phyloP scores from a whole-genome alignment of 2,329 filamentous ascomycete genomes.

The Arthrobotrys pseudoclavata region DNA sequence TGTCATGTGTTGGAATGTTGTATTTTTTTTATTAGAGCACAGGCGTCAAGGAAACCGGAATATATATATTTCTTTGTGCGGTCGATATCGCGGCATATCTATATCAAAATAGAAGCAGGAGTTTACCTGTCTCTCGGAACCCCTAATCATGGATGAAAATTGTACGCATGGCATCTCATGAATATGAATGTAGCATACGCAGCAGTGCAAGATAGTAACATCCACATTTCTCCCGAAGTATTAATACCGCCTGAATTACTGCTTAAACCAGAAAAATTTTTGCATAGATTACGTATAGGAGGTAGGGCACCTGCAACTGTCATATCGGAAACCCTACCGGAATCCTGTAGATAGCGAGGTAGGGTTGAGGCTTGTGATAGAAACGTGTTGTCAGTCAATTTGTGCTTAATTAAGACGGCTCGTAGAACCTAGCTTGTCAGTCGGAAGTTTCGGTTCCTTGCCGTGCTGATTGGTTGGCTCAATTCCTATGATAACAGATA shows the following conservation, averaged over 20 bases:
- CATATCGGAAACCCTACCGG: not conserved
- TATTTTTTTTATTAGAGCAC: slow-evolving; percentile 7
- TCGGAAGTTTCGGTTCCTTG: not conserved
- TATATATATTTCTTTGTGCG: slow-evolving; percentile 5
- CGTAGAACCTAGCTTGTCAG: not conserved
- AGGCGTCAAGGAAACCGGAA: slow-evolving; percentile 12
- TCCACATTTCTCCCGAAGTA: not conserved
- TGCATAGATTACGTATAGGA: too few species aligned
- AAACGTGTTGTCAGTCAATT: slow-evolving; percentile 37
- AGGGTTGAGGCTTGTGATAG: not conserved
- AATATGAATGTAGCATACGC: too few species aligned
- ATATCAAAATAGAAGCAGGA: not conserved
- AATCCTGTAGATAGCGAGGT: not conserved
- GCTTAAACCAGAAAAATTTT: not conserved
- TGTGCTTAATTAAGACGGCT: not conserved
- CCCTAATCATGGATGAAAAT: not conserved
- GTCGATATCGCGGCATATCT: slow-evolving; percentile 1
- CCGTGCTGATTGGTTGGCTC: slow-evolving; percentile 17
- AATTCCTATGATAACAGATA: slow-evolving; percentile 26
- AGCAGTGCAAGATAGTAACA: not conserved
- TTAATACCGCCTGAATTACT: not conserved
- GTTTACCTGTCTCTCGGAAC: not conserved
- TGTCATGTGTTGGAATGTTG: slow-evolving; percentile 18
- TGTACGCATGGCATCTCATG: too few species aligned
- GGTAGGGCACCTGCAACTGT: not conserved